Conservation (phyloP, 2,329 filamentous ascomycete species). For the Aspergillus sp. region DNA sequence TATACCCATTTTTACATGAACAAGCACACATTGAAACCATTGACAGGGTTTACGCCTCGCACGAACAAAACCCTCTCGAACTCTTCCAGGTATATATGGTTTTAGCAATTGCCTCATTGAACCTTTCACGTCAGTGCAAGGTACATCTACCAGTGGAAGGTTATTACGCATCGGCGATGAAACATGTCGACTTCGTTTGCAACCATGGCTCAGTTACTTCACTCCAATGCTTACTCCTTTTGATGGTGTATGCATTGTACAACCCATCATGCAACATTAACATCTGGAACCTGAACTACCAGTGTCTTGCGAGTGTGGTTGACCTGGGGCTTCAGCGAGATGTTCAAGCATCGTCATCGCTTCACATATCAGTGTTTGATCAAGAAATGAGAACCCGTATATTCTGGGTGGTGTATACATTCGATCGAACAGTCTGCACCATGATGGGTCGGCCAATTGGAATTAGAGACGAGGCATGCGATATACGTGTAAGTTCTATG, state of each 20-base stretch:
- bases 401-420: slow-evolving; percentile 55
- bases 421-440: slow-evolving; percentile 54
- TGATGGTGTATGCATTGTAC: slow-evolving; percentile 52
- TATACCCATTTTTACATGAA: slow-evolving; percentile 53
- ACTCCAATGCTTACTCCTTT: slow-evolving; percentile 47
- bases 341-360: slow-evolving; percentile 39
- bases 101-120: slow-evolving; percentile 50
- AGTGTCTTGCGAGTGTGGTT: slow-evolving; percentile 52
- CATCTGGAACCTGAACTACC: slow-evolving; percentile 57
- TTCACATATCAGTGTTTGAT: slow-evolving; percentile 47
- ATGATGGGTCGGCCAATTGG: slow-evolving; percentile 60
- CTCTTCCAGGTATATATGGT: slow-evolving; percentile 56
- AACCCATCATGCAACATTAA: slow-evolving; percentile 52
- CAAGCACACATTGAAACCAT: slow-evolving; percentile 41
- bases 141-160: slow-evolving; percentile 49
- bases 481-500: slow-evolving; percentile 43
- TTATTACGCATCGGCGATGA: slow-evolving; percentile 51
- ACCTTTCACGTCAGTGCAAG: slow-evolving; percentile 46
- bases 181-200: slow-evolving; percentile 48
- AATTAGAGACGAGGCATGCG: slow-evolving; percentile 56
- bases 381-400: slow-evolving; percentile 57
- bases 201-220: slow-evolving; percentile 51
- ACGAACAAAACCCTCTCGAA: slow-evolving; percentile 28
- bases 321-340: slow-evolving; percentile 55
- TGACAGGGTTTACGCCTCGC: slow-evolving; percentile 34